Evolutionary conservation across 306 rosid genomes (phyloP), one percentile per base, ranked within the genome.

Genomic region (Echinosophora koreensis): DNA sequence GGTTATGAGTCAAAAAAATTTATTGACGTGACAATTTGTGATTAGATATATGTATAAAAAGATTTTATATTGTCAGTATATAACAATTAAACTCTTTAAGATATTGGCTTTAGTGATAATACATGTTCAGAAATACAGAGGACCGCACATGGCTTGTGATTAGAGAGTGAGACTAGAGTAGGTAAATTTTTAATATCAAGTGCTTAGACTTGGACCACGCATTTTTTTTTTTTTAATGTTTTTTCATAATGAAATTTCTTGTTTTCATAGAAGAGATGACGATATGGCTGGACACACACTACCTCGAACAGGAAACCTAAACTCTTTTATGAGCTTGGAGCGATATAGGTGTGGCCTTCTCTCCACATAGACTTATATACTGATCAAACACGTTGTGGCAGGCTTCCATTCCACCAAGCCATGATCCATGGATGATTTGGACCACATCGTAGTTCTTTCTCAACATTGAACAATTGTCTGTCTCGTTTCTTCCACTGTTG

Each of bases 401-500:
- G 13, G 49, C 49, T 42, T 42, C 49, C 49, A 9, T 42, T 42
- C 49, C 49, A 9, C 49, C 9, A 42, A 1, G 10, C 47, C 3
- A 42, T 1, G 2, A 44, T 44, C 50, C 11, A 44, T 10, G 14
- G 50, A 44, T 44, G 15, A 13, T 0, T 15, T 66, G 81, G 81
- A 66, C 81, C 68, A 66, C 74, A 1, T 27, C 11, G 10, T 44
- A 22, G 56, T 42, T 50, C 7, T 46, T 54, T 14, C 14, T 66
- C 55, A 65, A 52, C 66, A 65, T 52, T 27, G 47, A 76, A 65
- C 59, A 55, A 55, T 0, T 52, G 8, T 28, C 37, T 66, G 27
- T 38, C 58, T 66, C 35, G 22, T 66, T 76, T 55, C 27, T 7
- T 13, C 61, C 61, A 44, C 76, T 57, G 51, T 66, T 56, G 60